A percentile compares a stretch with the other conserved stretches of the same genome.
phyloP scores from a whole-genome alignment of 2,329 filamentous ascomycete species.

The Chalara sp. region DNA sequence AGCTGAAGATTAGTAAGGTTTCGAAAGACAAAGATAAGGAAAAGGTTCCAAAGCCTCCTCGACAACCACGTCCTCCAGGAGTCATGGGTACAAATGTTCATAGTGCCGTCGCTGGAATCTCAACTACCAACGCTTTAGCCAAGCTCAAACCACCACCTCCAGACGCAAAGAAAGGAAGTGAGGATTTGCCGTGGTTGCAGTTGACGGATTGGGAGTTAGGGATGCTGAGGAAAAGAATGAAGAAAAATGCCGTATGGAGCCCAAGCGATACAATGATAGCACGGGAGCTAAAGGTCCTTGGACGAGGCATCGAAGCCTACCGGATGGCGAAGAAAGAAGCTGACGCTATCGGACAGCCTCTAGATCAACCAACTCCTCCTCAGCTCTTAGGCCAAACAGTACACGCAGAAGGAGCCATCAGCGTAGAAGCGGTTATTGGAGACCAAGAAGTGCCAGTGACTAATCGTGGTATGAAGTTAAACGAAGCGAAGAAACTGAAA shows the following conservation, averaged over 20 bases:
- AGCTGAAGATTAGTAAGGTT: constrained; percentile 18
- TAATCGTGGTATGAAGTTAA: constrained; percentile 71
- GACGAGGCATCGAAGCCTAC: constrained; percentile 59
- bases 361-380: constrained; percentile 37
- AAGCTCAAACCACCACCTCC: constrained; percentile 50
- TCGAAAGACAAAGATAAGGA: constrained; percentile 17
- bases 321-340: constrained; percentile 56
- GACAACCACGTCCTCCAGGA: constrained; percentile 24
- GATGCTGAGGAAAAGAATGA: constrained; percentile 75
- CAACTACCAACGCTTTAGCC: constrained; percentile 29
- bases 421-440: constrained; percentile 38
- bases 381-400: constrained; percentile 31
- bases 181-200: constrained; percentile 58
- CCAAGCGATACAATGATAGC: constrained; percentile 83
- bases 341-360: constrained; percentile 56
- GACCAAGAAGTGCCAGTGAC: constrained; percentile 56
- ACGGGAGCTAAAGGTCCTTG: constrained; percentile 65
- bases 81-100: constrained; percentile 29
- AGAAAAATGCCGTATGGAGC: constrained; percentile 83
- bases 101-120: constrained; percentile 28
- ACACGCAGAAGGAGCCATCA: constrained; percentile 53
- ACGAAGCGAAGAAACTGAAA: constrained; percentile 74
- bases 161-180: constrained; percentile 50
- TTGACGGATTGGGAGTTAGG: constrained; percentile 60
- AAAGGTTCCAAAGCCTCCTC: constrained; percentile 20